A percentile compares a stretch with the other conserved stretches of the same genome.
phyloP scores from a whole-genome alignment of 2,329 filamentous ascomycete genomes.

The Diaporthe ilicicola region DNA sequence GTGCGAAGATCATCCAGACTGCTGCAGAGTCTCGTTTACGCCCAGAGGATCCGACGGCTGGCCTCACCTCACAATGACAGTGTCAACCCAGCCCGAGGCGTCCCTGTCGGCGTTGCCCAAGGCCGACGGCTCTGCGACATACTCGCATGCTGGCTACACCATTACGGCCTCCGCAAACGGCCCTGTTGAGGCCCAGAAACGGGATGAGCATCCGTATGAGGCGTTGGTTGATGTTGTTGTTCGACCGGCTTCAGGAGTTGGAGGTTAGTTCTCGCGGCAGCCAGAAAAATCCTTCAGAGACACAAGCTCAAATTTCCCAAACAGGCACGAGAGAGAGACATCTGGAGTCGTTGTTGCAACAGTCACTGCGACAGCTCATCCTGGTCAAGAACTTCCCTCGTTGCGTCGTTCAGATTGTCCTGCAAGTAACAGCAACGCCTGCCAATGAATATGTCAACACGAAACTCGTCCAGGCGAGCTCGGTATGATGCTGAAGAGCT shows the following conservation, averaged over 20 bases:
- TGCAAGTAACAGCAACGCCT: slow-evolving; percentile 78
- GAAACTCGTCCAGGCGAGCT: slow-evolving; percentile 66
- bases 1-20: slow-evolving; percentile 18
- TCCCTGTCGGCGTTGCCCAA: slow-evolving; percentile 69
- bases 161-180: slow-evolving; percentile 90
- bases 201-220: slow-evolving; percentile 92
- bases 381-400: slow-evolving; percentile 79
- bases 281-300: slow-evolving; percentile 14
- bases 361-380: slow-evolving; percentile 77
- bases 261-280: slow-evolving; percentile 62
- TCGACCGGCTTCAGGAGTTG: slow-evolving; percentile 84
- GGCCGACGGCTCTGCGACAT: slow-evolving; percentile 82
- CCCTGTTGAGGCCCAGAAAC: slow-evolving; percentile 86
- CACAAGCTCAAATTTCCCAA: slow-evolving; percentile 38
- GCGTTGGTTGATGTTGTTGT: slow-evolving; percentile 90
- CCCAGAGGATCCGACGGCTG: slow-evolving; percentile 18
- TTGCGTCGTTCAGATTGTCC: slow-evolving; percentile 79
- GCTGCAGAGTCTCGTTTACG: slow-evolving; percentile 19
- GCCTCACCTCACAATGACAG: slow-evolving; percentile 46
- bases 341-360: slow-evolving; percentile 79
- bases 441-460: slow-evolving; percentile 71
- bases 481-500: slow-evolving; percentile 55
- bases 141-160: slow-evolving; percentile 78
- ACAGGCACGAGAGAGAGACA: slow-evolving; percentile 79
- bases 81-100: slow-evolving; percentile 57